Evolutionary conservation across 805 yeast species (phyloP).

Genomic region (Candida jianshihensis): DNA sequence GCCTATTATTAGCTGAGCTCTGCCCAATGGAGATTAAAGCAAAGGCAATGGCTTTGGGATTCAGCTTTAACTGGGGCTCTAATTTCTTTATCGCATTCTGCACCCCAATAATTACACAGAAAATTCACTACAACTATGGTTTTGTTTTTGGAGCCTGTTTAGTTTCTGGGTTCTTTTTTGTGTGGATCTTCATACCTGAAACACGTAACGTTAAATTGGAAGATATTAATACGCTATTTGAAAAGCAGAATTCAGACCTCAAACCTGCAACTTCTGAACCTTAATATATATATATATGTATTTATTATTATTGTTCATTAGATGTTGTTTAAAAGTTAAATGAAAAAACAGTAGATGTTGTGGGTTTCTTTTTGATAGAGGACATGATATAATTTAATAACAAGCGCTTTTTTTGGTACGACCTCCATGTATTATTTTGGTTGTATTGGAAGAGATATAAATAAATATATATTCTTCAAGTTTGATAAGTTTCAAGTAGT

Average conservation of each 20-base stretch:
- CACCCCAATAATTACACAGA: slow-evolving; percentile 52
- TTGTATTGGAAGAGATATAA: too few relatives aligned
- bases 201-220: slow-evolving; percentile 78
- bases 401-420: too few relatives aligned
- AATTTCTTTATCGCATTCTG: slow-evolving; percentile 53
- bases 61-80: slow-evolving; percentile 45
- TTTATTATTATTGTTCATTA: too few relatives aligned
- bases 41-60: slow-evolving; percentile 47
- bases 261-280: not conserved
- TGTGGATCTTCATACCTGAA: slow-evolving; percentile 59
- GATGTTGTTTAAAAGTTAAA: too few relatives aligned
- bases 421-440: too few relatives aligned
- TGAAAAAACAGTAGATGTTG: too few relatives aligned
- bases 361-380: too few relatives aligned
- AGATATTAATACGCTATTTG: slow-evolving; percentile 61
- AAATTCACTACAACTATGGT: slow-evolving; percentile 56
- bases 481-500: too few relatives aligned
- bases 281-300: not conserved
- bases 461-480: too few relatives aligned
- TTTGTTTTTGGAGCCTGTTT: slow-evolving; percentile 47
- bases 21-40: slow-evolving; percentile 55
- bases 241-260: slow-evolving; percentile 21
- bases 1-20: slow-evolving; percentile 39
- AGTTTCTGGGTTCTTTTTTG: slow-evolving; percentile 34
- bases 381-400: too few relatives aligned